Percentiles rank a stretch among this genome's conserved stretches.
These are phyloP conservation scores for Boletus rufocinnamomeus DNA, from an alignment of 768 basidiomycete species.

Conservation along the genomic window DNA sequence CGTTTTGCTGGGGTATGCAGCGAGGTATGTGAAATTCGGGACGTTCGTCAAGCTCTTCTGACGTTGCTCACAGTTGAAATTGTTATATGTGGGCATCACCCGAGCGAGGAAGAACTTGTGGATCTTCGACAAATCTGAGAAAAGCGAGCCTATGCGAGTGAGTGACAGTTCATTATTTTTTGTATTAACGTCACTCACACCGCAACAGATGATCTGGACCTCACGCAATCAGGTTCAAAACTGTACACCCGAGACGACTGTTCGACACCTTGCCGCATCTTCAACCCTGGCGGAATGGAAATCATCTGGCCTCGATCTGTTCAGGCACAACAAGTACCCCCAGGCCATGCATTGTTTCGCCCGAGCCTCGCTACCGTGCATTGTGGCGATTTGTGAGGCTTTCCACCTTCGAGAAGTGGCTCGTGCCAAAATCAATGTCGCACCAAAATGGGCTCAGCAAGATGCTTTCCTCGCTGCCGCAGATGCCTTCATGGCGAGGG, in stretches of 20 bases:
- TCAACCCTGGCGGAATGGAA: slow-evolving; percentile 54
- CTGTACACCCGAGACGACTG: slow-evolving; percentile 48
- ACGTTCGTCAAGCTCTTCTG: neutral
- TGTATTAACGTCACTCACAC: neutral
- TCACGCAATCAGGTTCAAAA: slow-evolving; percentile 46
- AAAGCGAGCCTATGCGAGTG: slow-evolving; percentile 59
- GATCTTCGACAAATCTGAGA: too few relatives aligned
- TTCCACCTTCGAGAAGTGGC: slow-evolving; percentile 58
- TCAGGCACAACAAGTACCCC: slow-evolving; percentile 42
- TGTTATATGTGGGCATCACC: slow-evolving; percentile 70
- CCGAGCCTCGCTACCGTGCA: slow-evolving; percentile 45
- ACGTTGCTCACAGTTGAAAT: slow-evolving; percentile 51
- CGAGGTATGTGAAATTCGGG: slow-evolving; percentile 44
- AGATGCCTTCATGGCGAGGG: slow-evolving; percentile 49
- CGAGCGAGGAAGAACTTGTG: slow-evolving; percentile 39
- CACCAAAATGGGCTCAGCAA: slow-evolving; percentile 25
- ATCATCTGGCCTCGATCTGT: slow-evolving; percentile 40
- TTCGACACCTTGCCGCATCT: slow-evolving; percentile 54
- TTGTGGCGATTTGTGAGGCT: slow-evolving; percentile 51
- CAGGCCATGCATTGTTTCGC: slow-evolving; percentile 39
- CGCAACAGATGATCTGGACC: slow-evolving; percentile 52
- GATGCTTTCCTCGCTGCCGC: slow-evolving; percentile 49
- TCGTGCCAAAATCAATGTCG: slow-evolving; percentile 32
- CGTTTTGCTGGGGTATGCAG: slow-evolving; percentile 58
- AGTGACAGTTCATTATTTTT: neutral